Evolutionary conservation across 2,329 filamentous ascomycete genomes (phyloP), one percentile per base, ranked within the genome.

Genomic region (Amauroascus niger): DNA sequence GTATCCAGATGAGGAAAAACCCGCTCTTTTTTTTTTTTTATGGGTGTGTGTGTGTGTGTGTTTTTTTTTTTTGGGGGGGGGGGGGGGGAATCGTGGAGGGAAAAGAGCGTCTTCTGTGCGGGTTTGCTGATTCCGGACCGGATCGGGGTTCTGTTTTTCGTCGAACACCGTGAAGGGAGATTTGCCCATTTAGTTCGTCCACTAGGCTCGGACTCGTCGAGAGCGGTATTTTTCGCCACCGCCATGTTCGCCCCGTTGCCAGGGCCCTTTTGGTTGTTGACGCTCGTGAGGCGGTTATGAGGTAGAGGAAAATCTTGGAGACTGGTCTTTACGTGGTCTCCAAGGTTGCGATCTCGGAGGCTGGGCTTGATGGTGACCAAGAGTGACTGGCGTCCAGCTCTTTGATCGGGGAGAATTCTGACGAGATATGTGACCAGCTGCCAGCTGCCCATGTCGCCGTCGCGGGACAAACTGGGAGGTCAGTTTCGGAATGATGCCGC

Each of bases 31-130:
- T 30, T 32, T 46, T 30, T 20, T n/a, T n/a, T n/a, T n/a, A n/a
- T n/a, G n/a, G n/a, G n/a, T n/a, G n/a, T n/a, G n/a, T n/a, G n/a
- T n/a, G n/a, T n/a, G n/a, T n/a, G n/a, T n/a, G n/a, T n/a, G n/a
- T n/a, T n/a, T n/a, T n/a, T n/a, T n/a, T n/a, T n/a, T n/a, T n/a
- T n/a, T n/a, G n/a, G n/a, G n/a, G n/a, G n/a, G n/a, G 44, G 44
- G 44, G 14, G 16, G 32, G 32, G 18, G 20, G 2, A 14, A 6
- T 30, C 20, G 44, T 16, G 16, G 44, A 46, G 44, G 44, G 44
- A 46, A 46, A 46, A 46, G 44, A 46, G 44, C 18, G 44, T 46
- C 44, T 33, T 14, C 44, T 30, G 20, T 28, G 41, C 20, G 20
- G 18, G 6, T 44, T 44, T 40, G 37, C n/a, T 40, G 4, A 20